Percentiles rank a stretch among this genome's conserved stretches.
Evolutionary conservation across 306 rosid species (phyloP).

Genomic region (Heteromeles arbutifolia): DNA sequence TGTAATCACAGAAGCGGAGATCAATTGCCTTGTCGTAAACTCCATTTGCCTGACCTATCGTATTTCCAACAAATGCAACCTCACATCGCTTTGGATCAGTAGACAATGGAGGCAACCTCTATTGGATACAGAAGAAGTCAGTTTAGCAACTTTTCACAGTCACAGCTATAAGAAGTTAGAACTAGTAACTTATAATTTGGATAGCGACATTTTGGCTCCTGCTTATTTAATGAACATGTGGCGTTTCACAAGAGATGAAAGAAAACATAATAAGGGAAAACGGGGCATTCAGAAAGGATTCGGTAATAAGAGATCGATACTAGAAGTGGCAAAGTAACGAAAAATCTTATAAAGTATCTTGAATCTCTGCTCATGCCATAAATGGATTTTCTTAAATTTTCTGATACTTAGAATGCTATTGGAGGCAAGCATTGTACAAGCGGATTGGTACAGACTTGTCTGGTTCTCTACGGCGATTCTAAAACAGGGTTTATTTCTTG

Average conservation of each 20-base stretch:
- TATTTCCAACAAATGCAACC: slow-evolving; percentile 84
- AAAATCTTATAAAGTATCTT: neutral
- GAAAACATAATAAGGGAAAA: neutral
- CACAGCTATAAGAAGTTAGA: neutral
- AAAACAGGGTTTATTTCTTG: neutral
- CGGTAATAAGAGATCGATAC: neutral
- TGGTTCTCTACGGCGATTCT: neutral
- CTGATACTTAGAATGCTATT: neutral
- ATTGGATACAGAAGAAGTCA: slow-evolving; percentile 15
- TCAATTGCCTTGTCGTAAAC: slow-evolving; percentile 90
- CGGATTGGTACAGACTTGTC: neutral
- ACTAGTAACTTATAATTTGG: neutral
- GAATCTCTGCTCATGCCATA: neutral
- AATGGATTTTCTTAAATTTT: neutral
- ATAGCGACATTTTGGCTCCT: neutral
- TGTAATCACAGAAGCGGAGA: slow-evolving; percentile 81
- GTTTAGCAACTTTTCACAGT: neutral
- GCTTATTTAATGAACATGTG: neutral
- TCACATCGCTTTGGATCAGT: slow-evolving; percentile 83
- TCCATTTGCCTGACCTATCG: slow-evolving; percentile 93
- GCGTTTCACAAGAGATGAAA: neutral
- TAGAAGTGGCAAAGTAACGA: neutral
- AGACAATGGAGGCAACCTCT: slow-evolving; percentile 94
- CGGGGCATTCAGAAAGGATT: neutral
- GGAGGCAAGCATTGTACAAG: neutral